Base-by-base conservation (phyloP, 2,329 filamentous ascomycete genomes). In the Gnomoniopsis smithogilvyi region DNA sequence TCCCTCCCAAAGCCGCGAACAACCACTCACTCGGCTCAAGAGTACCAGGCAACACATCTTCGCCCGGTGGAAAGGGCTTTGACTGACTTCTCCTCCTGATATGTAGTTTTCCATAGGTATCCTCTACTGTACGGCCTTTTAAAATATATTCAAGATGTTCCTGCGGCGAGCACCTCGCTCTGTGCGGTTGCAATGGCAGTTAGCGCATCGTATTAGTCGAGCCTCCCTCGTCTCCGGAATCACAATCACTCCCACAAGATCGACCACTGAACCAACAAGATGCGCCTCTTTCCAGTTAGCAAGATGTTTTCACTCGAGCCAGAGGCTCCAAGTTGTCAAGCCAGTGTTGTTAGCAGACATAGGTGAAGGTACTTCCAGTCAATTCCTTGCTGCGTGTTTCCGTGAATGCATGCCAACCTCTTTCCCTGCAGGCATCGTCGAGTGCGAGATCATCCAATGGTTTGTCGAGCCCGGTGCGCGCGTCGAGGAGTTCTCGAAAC, bases 391-490 rank as follows among this genome's bases (percentile, higher is more conserved):
- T 21, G 21, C 3, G 17, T n/a, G 15, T 8, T 15, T n/a, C 4
- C 17, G 38, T 57, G 8, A n/a, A 17, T 49, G 38, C 17, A 43
- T n/a, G 56, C 49, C 50, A 34, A 48, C 55, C n/a, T 52, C 19
- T 38, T 50, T 57, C n/a, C 54, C 53, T 46, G n/a, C 67, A 95
- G 95, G 95, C 57, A 99, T 98, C 69, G 93, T 95, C 71, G 95
- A 99, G 77, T 96, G 95, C 70, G 95, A 99, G 75, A 91, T 99
- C 69, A 98, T 98, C 69, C 95, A 99, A 79, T 99, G 95, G 95
- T 99, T 98, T 73, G 94, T 99, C 65, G 90, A 97, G 76, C 92
- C 96, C 52, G 94, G 93, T 60, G 95, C 95, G 38, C 88, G 90
- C 59, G 93, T 99, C 67, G 93, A 99, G 78, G 94, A 99, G 78